Conservation (phyloP, 78 protist genomes). For the Bigelowiella natans region DNA sequence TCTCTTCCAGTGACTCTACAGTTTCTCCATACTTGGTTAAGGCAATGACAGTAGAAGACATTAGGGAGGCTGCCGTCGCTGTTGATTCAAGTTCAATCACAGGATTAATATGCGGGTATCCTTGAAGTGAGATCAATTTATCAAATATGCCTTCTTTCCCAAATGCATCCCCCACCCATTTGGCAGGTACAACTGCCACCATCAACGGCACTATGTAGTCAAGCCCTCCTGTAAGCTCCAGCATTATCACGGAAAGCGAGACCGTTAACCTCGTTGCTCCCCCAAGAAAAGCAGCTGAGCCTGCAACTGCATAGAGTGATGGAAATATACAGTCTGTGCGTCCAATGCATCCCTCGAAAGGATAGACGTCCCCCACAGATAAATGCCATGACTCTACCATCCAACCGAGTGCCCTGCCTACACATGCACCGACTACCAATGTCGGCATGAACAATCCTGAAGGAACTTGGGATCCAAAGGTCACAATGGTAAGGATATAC, state of each 20-base stretch:
- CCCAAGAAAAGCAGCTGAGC: background rate
- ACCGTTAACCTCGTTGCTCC: background rate
- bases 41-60: background rate
- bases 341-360: background rate
- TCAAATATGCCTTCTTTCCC: background rate
- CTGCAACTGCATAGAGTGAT: background rate
- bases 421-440: background rate
- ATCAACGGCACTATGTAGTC: background rate
- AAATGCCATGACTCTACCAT: background rate
- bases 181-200: background rate
- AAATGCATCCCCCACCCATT: background rate
- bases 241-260: background rate
- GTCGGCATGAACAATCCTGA: background rate
- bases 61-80: background rate
- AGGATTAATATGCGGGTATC: background rate
- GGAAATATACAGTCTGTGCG: background rate
- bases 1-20: background rate
- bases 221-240: background rate
- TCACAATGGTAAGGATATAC: background rate
- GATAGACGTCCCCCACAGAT: background rate
- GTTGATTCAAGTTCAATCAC: background rate
- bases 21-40: background rate
- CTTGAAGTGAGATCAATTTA: background rate
- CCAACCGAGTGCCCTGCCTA: background rate
- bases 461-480: background rate